Conservation (phyloP, 305 asterid species). For the Solanum hybrid region DNA sequence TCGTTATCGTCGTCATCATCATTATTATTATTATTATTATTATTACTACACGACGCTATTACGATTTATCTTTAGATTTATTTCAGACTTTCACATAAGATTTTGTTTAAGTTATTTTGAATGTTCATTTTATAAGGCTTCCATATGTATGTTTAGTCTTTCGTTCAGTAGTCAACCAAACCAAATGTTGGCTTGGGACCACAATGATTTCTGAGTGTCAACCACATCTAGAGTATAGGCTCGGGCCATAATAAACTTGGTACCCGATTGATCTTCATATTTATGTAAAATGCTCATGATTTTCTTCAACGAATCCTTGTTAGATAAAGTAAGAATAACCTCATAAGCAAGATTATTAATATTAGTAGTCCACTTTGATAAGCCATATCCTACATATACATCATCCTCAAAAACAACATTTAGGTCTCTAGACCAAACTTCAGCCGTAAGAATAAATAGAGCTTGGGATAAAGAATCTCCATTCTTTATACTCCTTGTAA, state of each 20-base stretch:
- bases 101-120: too few species aligned
- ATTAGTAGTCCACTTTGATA: neutral
- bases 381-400: neutral
- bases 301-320: neutral
- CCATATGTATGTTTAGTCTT: neutral
- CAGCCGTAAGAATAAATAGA: neutral
- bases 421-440: neutral
- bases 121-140: neutral
- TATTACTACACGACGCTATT: too few species aligned
- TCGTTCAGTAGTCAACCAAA: neutral
- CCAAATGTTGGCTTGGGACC: neutral
- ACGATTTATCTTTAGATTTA: too few species aligned
- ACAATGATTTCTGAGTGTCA: neutral
- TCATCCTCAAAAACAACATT: neutral
- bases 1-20: fast-evolving
- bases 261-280: neutral
- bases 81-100: neutral
- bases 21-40: too few species aligned
- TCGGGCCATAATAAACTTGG: neutral
- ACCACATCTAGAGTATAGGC: neutral
- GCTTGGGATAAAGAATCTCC: neutral
- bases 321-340: neutral
- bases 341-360: neutral
- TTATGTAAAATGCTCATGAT: too few species aligned
- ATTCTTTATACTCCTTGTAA: neutral